A percentile compares a stretch with the other conserved stretches of the same genome.
These are phyloP conservation scores for Gossypium sturtianum DNA, from an alignment of 345 rosid genomes.

Conservation along the genomic window DNA sequence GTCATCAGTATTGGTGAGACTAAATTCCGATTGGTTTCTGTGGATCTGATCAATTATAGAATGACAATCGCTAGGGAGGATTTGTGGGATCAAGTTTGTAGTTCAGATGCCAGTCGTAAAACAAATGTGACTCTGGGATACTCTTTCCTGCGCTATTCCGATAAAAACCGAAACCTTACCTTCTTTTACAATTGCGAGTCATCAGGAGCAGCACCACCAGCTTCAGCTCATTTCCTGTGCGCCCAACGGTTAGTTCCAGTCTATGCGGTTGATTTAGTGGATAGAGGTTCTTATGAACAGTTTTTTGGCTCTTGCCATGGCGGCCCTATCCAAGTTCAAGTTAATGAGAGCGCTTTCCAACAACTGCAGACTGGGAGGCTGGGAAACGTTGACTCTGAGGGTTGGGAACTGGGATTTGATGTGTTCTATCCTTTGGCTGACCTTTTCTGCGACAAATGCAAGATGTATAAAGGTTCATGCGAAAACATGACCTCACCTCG, in stretches of 20 bases:
- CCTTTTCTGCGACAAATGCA: background rate
- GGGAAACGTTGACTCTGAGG: background rate
- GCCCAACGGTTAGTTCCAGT: background rate
- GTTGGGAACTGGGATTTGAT: background rate
- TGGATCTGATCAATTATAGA: fast-evolving
- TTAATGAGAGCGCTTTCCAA: background rate
- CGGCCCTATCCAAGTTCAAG: background rate
- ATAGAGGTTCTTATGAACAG: no score
- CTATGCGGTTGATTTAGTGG: background rate
- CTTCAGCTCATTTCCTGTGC: background rate
- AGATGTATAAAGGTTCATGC: background rate
- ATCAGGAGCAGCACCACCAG: background rate
- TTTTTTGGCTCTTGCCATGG: fast-evolving
- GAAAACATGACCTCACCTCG: background rate
- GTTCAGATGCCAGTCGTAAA: background rate
- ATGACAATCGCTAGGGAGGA: background rate
- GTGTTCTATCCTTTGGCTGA: background rate
- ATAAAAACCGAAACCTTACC: background rate
- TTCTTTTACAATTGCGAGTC: background rate
- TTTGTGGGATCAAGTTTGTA: background rate
- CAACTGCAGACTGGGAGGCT: no score
- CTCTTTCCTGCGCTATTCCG: background rate
- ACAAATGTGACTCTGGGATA: background rate
- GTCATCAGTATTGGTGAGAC: background rate
- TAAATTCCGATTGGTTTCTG: background rate